Evolutionary conservation across 805 yeast species (phyloP).

Genomic region (Candida ortonii): DNA sequence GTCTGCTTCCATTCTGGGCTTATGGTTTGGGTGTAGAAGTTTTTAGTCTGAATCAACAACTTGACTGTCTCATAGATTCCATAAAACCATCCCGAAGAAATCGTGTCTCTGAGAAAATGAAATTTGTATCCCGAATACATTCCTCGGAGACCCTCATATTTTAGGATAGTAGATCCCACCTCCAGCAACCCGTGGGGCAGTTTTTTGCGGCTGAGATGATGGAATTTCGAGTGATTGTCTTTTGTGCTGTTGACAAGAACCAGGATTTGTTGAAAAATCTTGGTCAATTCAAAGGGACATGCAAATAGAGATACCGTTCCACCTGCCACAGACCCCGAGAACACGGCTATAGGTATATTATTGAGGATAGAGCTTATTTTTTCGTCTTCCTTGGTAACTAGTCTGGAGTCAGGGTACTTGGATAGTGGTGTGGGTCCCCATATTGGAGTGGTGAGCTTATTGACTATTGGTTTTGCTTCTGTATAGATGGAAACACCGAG

Average conservation of each 20-base stretch:
- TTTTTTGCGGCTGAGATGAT: slow-evolving; percentile 17
- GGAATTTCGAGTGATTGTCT: slow-evolving; percentile 11
- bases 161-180: slow-evolving; percentile 52
- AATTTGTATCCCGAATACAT: slow-evolving; percentile 71
- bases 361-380: slow-evolving; percentile 24
- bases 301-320: slow-evolving; percentile 60
- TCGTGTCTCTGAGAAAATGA: slow-evolving; percentile 65
- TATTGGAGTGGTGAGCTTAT: slow-evolving; percentile 7
- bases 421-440: slow-evolving; percentile 17
- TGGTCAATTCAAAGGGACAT: slow-evolving; percentile 84
- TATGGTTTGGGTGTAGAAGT: slow-evolving; percentile 12
- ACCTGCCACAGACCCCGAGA: slow-evolving; percentile 69
- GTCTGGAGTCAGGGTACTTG: neutral
- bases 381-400: slow-evolving; percentile 4
- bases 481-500: slow-evolving; percentile 65
- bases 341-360: slow-evolving; percentile 45
- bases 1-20: slow-evolving; percentile 20
- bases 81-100: slow-evolving; percentile 72
- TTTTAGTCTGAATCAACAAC: slow-evolving; percentile 36
- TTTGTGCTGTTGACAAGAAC: slow-evolving; percentile 38
- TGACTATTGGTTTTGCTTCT: slow-evolving; percentile 43
- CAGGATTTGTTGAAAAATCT: slow-evolving; percentile 75
- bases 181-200: slow-evolving; percentile 35
- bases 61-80: slow-evolving; percentile 74
- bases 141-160: slow-evolving; percentile 58